Evolutionary conservation across 805 yeast genomes (phyloP), one percentile per base, ranked within the genome.

Genomic region (Scheffersomyces amazonensis): DNA sequence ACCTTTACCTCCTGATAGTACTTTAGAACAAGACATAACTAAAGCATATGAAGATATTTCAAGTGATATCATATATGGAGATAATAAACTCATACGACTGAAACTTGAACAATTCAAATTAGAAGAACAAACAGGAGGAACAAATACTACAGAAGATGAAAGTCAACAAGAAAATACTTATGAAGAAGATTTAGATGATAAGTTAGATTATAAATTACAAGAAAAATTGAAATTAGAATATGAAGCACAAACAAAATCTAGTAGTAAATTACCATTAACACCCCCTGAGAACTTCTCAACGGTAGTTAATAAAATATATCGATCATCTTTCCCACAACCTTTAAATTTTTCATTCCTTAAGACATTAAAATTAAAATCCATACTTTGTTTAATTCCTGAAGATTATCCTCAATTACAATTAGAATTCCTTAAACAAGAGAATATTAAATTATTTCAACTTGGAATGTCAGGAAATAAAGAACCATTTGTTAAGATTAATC

Each of bases 401-500:
- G 89, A 83, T 18, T 91, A 91, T 53, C 97, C 99, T 0, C 71
- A 66, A 22, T 87, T 85, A 46, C 88, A 90, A 53, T 49, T 58
- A 27, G 78, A 78, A 34, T 89, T 87, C 53, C 64, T 87, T 41
- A 56, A 71, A 28, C 65, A 71, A 28, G 72, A 87, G 35, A 71
- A 72, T 16, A 88, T 93, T 34, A 64, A 75, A 48, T 69, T 90
- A 27, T 87, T 81, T 54, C 98, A 89, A 60, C 81, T 91, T 27
- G 96, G 97, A 1, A 77, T 93, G 80, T 81, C 93, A 31, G 99
- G 98, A 6, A 93, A 93, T 58, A 93, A 93, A 55, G 96, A 89
- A 53, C 96, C 96, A 9, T 88, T 89, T 65, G 96, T 87, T 31
- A 83, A 85, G 50, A 80, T 78, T 42, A 69, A 73, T 39, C 70